A percentile compares a stretch with the other conserved stretches of the same genome.
Conservation (phyloP, 2,329 filamentous ascomycete genomes). For the Paecilomyces variotii region DNA sequence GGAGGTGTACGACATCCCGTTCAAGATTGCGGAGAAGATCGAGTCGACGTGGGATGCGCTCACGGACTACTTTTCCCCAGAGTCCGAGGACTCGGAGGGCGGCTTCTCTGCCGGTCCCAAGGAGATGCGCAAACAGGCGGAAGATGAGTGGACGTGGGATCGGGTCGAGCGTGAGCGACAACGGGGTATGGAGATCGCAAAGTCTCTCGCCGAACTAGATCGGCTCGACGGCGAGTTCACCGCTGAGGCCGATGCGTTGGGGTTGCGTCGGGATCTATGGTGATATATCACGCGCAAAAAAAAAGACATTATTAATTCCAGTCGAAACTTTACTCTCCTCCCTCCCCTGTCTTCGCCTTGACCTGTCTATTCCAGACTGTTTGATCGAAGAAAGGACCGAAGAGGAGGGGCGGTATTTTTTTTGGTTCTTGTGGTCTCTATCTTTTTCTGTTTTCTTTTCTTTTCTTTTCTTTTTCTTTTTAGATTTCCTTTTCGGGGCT, state of each 20-base stretch:
- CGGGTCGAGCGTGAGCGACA: slow-evolving; percentile 27
- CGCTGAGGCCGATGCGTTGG: slow-evolving; percentile 24
- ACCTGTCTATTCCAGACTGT: too few species aligned
- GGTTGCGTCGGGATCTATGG: slow-evolving; percentile 11
- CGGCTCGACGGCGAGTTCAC: slow-evolving; percentile 24
- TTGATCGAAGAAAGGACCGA: too few species aligned
- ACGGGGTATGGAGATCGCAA: slow-evolving; percentile 26
- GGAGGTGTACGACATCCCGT: slow-evolving; percentile 9
- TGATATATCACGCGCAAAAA: background rate
- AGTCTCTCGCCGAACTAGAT: slow-evolving; percentile 19
- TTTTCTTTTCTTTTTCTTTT: too few species aligned
- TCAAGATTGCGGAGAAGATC: slow-evolving; percentile 8
- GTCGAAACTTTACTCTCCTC: background rate
- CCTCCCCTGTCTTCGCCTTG: too few species aligned
- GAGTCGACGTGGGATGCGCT: slow-evolving; percentile 5
- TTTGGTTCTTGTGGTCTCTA: too few species aligned
- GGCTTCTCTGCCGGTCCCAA: slow-evolving; percentile 1
- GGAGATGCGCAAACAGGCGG: background rate
- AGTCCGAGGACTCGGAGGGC: slow-evolving; percentile 3
- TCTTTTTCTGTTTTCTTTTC: too few species aligned
- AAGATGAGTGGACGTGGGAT: slow-evolving; percentile 18
- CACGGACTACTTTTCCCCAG: slow-evolving; percentile 1
- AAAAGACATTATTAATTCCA: background rate
- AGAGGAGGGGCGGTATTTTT: too few species aligned
- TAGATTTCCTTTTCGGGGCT: background rate